Base-by-base conservation (phyloP, 2,329 filamentous ascomycete genomes). In the Aureobasidium sp. region DNA sequence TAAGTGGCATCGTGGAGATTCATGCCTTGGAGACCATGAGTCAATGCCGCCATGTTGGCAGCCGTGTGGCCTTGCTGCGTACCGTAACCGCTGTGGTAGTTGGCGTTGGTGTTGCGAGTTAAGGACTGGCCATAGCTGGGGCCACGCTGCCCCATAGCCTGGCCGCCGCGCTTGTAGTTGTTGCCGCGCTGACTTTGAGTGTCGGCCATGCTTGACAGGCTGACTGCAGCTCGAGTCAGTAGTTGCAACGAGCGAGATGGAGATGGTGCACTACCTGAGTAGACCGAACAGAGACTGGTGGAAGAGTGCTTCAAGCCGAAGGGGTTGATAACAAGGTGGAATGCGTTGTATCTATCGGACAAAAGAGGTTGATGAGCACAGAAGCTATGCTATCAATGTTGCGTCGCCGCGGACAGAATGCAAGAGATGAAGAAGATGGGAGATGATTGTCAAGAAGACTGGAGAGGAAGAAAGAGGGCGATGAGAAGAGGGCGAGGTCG, bases 21-120 rank as follows among this genome's bases (percentile, higher is more conserved):
- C 69, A 74, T 72, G 66, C 71, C 71, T 69, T 73, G 72, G 59
- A 74, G 73, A 62, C 67, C 65, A 68, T 74, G 70, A 71, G 73
- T 66, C 62, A 74, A 66, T 47, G 70, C 67, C 27, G 70, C 66
- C 66, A 74, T 69, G 54, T 70, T 70, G 63, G 67, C 63, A 61
- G 61, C 63, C 53, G 65, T 40, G 62, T 71, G 70, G 59, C 66
- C 66, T 50, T 68, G 67, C 59, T 69, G 67, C 67, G 70, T 69
- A 68, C 68, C 68, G 66, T 73, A 73, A 49, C 61, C 65, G 63
- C 69, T 67, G 60, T 67, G 64, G 64, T 71, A 72, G 53, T 46
- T 57, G 40, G 27, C 17, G 64, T 69, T 68, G 63, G 68, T 68
- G 63, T 66, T 68, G 63, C 64, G 64, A 66, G 67, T 67, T 62